Percentiles rank a stretch among this genome's conserved stretches.
Evolutionary conservation across 2,329 filamentous ascomycete species (phyloP).

Genomic region (Aspergillus felis): DNA sequence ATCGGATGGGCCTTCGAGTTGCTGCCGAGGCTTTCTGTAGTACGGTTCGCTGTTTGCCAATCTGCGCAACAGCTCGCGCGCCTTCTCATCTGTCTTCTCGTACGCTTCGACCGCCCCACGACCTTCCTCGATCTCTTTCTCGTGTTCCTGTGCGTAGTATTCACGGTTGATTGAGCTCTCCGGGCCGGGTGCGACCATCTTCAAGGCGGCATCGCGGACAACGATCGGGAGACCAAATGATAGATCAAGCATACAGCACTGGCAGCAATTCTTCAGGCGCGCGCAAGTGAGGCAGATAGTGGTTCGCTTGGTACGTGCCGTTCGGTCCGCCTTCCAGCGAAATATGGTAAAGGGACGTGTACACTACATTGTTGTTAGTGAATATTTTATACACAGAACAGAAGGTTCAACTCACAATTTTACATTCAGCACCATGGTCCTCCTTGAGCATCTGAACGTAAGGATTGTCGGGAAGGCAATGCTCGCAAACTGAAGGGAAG

Average conservation of each 20-base stretch:
- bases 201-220: slow-evolving; percentile 90
- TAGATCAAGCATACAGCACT: slow-evolving; percentile 97
- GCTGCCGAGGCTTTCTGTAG: slow-evolving; percentile 76
- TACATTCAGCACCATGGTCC: slow-evolving; percentile 85
- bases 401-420: slow-evolving; percentile 45
- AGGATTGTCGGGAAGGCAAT: slow-evolving; percentile 90
- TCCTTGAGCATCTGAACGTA: slow-evolving; percentile 99
- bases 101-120: slow-evolving; percentile 82
- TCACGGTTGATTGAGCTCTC: slow-evolving; percentile 91
- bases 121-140: slow-evolving; percentile 91
- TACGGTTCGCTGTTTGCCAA: slow-evolving; percentile 93
- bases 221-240: slow-evolving; percentile 94
- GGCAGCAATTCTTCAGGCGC: slow-evolving; percentile 96
- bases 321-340: slow-evolving; percentile 88
- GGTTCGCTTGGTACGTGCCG: slow-evolving; percentile 85
- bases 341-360: slow-evolving; percentile 96
- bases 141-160: slow-evolving; percentile 97
- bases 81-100: slow-evolving; percentile 96
- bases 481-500: slow-evolving; percentile 62
- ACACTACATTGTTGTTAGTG: slow-evolving; percentile 47
- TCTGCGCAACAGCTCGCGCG: slow-evolving; percentile 76
- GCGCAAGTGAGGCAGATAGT: slow-evolving; percentile 97
- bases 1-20: slow-evolving; percentile 54
- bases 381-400: background rate
- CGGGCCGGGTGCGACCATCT: slow-evolving; percentile 94